Evolutionary conservation across 2,329 filamentous ascomycete genomes (phyloP).

Genomic region (Penicillium nordicum): DNA sequence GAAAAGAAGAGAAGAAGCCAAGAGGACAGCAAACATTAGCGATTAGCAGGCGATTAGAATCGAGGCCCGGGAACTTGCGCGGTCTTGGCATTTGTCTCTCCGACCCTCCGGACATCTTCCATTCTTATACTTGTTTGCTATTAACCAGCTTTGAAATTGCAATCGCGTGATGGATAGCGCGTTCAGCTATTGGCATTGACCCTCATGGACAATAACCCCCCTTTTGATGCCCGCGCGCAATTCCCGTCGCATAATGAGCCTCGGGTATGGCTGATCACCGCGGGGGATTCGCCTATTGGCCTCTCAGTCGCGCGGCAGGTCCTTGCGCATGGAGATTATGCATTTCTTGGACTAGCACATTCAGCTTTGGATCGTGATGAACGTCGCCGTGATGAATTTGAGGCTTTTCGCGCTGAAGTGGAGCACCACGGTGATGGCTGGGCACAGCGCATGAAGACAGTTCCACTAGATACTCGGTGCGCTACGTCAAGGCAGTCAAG

Average conservation of each 20-base stretch:
- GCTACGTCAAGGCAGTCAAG: not conserved
- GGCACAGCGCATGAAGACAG: constrained; percentile 69
- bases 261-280: constrained; percentile 89
- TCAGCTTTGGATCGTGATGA: constrained; percentile 72
- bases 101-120: not conserved
- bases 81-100: constrained; percentile 5
- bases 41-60: constrained; percentile 7
- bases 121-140: not conserved
- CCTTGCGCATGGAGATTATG: constrained; percentile 86
- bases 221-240: constrained; percentile 40
- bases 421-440: constrained; percentile 68
- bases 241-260: constrained; percentile 64
- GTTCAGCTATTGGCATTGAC: constrained; percentile 21
- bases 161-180: constrained; percentile 30
- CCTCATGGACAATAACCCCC: constrained; percentile 34
- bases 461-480: constrained; percentile 57
- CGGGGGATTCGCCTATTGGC: constrained; percentile 77
- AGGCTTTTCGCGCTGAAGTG: constrained; percentile 66
- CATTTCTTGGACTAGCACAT: constrained; percentile 78
- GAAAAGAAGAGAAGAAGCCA: constrained; percentile 10
- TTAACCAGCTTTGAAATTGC: not conserved
- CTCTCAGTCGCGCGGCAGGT: constrained; percentile 77
- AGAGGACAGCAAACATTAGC: constrained; percentile 3
- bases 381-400: constrained; percentile 72
- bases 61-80: constrained; percentile 8